Conservation (phyloP, 768 basidiomycete genomes). For the Dentipellis fragilis region DNA sequence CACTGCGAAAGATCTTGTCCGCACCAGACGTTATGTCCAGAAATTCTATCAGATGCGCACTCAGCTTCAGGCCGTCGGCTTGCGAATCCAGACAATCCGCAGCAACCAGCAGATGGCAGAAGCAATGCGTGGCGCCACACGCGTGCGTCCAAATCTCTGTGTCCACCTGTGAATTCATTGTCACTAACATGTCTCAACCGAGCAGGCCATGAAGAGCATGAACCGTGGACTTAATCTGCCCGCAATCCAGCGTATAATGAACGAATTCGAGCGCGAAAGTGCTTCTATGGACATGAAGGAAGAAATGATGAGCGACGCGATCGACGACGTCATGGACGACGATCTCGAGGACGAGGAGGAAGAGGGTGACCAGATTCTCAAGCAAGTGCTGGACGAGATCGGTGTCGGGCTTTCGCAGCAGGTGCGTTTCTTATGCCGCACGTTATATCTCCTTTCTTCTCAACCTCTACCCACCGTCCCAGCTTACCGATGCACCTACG, state of each 20-base stretch:
- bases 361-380: conserved; percentile 91
- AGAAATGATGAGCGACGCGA: conserved; percentile 98
- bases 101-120: conserved; percentile 99
- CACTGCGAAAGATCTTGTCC: conserved; percentile 97
- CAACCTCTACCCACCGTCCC: conserved; percentile 1
- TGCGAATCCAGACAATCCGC: conserved; percentile 91
- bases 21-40: conserved; percentile 90
- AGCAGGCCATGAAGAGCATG: conserved; percentile 96
- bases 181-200: not conserved
- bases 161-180: not conserved
- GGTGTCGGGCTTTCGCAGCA: conserved; percentile 87
- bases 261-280: conserved; percentile 95
- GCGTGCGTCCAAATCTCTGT: conserved; percentile 43
- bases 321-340: conserved; percentile 95
- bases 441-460: not conserved
- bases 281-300: conserved; percentile 99
- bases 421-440: conserved; percentile 28
- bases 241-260: conserved; percentile 92
- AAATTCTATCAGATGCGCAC: conserved; percentile 99
- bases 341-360: conserved; percentile 91
- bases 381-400: conserved; percentile 94
- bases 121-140: conserved; percentile 96
- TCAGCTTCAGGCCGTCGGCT: conserved; percentile 89
- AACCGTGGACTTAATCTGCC: conserved; percentile 94
- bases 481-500: conserved; percentile 82